Percentiles rank a stretch among this genome's conserved stretches.
phyloP scores from a whole-genome alignment of 306 rosid species.

The Betula pendula region DNA sequence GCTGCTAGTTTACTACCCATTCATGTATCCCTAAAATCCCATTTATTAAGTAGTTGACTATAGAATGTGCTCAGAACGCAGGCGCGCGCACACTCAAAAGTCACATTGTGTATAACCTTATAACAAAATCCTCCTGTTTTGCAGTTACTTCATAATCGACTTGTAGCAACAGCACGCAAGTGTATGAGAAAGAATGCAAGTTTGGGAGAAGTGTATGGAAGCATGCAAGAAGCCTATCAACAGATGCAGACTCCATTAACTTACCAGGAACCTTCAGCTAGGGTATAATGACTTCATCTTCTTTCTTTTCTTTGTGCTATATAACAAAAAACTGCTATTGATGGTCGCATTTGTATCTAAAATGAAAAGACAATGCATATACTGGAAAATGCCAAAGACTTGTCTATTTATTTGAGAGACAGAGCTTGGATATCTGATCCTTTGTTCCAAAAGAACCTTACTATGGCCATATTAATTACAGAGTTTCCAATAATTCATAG shows the following conservation, averaged over 20 bases:
- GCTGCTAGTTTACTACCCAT: constrained; percentile 1
- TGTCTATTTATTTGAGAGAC: not conserved
- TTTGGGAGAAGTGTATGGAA: constrained; percentile 66
- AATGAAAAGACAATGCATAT: not conserved
- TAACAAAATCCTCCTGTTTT: constrained; percentile 21
- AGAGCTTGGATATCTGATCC: not conserved
- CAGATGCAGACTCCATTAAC: constrained; percentile 68
- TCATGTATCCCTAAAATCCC: not conserved
- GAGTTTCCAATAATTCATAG: not conserved
- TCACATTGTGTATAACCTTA: constrained; percentile 5
- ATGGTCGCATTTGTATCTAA: not conserved
- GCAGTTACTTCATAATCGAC: constrained; percentile 61
- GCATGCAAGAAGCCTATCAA: constrained; percentile 73
- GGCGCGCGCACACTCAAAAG: not conserved
- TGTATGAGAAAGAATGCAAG: constrained; percentile 56
- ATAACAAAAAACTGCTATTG: not conserved
- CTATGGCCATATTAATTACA: not conserved
- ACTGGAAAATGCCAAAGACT: not conserved
- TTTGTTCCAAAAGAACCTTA: not conserved
- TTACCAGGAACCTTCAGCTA: constrained; percentile 53
- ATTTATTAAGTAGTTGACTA: not conserved
- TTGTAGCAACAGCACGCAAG: constrained; percentile 54
- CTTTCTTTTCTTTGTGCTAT: not conserved
- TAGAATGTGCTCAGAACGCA: not conserved
- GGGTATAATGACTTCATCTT: constrained; percentile 36